Evolutionary conservation across 2,329 filamentous ascomycete genomes (phyloP).

Genomic region (Leptodontidium sp.): DNA sequence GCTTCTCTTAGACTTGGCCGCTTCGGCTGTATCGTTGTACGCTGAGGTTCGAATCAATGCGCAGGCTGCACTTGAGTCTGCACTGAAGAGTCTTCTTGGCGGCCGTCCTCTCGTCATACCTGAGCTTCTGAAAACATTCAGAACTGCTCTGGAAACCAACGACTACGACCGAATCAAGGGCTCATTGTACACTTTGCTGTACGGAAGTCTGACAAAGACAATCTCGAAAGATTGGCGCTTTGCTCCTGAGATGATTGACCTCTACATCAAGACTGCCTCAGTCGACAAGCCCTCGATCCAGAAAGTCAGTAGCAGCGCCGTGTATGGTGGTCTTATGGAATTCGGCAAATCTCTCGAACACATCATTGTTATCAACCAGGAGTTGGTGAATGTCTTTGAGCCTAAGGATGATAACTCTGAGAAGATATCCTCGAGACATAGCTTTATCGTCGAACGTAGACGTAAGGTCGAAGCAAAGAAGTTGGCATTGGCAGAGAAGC

Average conservation of each 20-base stretch:
- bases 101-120: constrained; percentile 90
- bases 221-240: constrained; percentile 94
- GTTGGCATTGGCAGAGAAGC: constrained; percentile 77
- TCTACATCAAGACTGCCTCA: constrained; percentile 88
- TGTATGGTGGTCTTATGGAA: constrained; percentile 83
- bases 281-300: constrained; percentile 97
- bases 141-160: constrained; percentile 77
- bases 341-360: constrained; percentile 90
- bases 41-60: constrained; percentile 95
- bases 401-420: constrained; percentile 67
- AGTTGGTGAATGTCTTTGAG: constrained; percentile 74
- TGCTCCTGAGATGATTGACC: constrained; percentile 85
- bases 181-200: constrained; percentile 87
- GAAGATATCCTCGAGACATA: constrained; percentile 71
- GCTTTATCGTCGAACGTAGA: constrained; percentile 78
- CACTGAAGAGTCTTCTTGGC: constrained; percentile 88
- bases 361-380: constrained; percentile 81
- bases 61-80: constrained; percentile 90
- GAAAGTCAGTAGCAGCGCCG: constrained; percentile 79
- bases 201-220: constrained; percentile 87
- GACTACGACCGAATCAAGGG: constrained; percentile 96
- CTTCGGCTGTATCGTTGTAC: constrained; percentile 90
- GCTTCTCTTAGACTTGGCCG: constrained; percentile 84
- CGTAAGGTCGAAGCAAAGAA: constrained; percentile 85
- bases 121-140: constrained; percentile 80